Conservation (phyloP, 1,284 basidiomycete species). For the Cutaneotrichosporon spelunceum region DNA sequence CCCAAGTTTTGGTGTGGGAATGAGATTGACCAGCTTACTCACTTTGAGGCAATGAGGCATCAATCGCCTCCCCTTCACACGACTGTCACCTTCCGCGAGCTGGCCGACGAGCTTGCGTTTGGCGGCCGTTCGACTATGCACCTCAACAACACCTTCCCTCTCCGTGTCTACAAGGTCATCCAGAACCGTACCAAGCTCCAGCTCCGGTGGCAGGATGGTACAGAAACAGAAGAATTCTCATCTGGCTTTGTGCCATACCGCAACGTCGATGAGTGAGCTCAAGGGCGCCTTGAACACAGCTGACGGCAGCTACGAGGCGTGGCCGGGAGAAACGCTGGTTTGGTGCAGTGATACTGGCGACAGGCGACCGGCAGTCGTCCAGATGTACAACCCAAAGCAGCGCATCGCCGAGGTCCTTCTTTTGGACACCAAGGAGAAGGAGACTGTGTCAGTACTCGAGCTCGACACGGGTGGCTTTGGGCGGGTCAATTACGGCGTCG, state of each 20-base stretch:
- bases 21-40: constrained; percentile 64
- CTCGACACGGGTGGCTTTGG: constrained; percentile 63
- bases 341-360: constrained; percentile 71
- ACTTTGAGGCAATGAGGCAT: constrained; percentile 55
- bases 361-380: constrained; percentile 67
- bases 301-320: constrained; percentile 34
- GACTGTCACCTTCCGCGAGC: constrained; percentile 41
- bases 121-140: constrained; percentile 29
- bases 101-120: constrained; percentile 19
- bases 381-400: constrained; percentile 67
- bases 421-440: constrained; percentile 49
- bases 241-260: constrained; percentile 73
- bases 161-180: constrained; percentile 63
- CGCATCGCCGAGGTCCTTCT: constrained; percentile 60
- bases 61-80: constrained; percentile 45
- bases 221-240: constrained; percentile 59
- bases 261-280: constrained; percentile 51
- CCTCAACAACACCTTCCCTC: constrained; percentile 49
- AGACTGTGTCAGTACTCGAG: constrained; percentile 78
- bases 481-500: constrained; percentile 66
- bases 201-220: constrained; percentile 88
- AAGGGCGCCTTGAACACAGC: neutral
- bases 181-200: constrained; percentile 67
- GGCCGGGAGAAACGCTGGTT: constrained; percentile 88
- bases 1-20: constrained; percentile 69